Percentiles rank a stretch among this genome's conserved stretches.
phyloP scores from a whole-genome alignment of 441 rosid genomes.

The Mallotus japonicus region DNA sequence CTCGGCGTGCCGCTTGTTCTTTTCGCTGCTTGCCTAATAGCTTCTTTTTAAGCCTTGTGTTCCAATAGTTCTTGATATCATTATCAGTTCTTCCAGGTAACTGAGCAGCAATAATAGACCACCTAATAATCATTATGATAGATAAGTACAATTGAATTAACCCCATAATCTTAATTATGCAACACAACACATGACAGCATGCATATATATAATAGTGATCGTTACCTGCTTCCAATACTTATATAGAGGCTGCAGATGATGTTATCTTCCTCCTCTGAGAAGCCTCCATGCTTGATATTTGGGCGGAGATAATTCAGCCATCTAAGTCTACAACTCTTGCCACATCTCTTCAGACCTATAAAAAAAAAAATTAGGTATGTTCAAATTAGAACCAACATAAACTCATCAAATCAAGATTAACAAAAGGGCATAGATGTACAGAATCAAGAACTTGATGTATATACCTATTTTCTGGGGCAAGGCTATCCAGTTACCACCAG shows the following conservation, averaged over 20 bases:
- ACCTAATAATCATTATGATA: slow-evolving; percentile 18
- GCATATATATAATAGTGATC: not conserved
- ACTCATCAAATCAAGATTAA: too few species aligned
- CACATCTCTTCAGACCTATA: slow-evolving; percentile 64
- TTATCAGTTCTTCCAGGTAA: slow-evolving; percentile 41
- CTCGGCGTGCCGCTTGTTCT: slow-evolving; percentile 48
- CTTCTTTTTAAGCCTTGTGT: slow-evolving; percentile 40
- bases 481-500: slow-evolving; percentile 69
- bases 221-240: slow-evolving; percentile 62
- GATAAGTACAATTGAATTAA: slow-evolving; percentile 38
- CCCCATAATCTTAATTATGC: not conserved
- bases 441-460: not conserved
- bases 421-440: not conserved
- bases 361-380: not conserved
- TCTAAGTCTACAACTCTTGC: slow-evolving; percentile 64
- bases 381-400: too few species aligned
- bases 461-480: slow-evolving; percentile 66
- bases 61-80: slow-evolving; percentile 40
- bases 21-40: slow-evolving; percentile 72
- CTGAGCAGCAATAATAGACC: slow-evolving; percentile 40
- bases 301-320: slow-evolving; percentile 74
- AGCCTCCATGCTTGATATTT: slow-evolving; percentile 62
- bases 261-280: slow-evolving; percentile 59
- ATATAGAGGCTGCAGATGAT: slow-evolving; percentile 53
- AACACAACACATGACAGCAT: not conserved